These are phyloP conservation scores for Perkinsus olseni DNA, from an alignment of 169 alveolate genomes.

Conservation along the genomic window DNA sequence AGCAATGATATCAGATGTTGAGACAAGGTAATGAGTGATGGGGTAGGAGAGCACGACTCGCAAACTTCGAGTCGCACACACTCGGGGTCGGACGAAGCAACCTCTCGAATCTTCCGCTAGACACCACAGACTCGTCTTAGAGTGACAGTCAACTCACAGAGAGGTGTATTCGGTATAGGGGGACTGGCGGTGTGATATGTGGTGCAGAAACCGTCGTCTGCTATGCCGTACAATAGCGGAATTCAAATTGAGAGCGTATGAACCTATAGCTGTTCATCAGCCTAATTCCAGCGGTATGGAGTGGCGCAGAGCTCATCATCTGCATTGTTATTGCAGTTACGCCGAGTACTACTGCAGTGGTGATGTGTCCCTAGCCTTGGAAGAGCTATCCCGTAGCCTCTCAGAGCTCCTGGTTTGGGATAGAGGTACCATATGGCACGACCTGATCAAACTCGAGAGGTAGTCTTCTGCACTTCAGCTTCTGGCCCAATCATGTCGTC, in stretches of 20 bases:
- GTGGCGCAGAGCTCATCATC: background rate
- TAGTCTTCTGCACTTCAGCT: background rate
- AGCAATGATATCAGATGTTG: background rate
- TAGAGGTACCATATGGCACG: background rate
- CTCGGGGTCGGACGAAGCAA: too few species aligned
- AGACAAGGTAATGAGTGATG: background rate
- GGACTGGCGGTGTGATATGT: too few species aligned
- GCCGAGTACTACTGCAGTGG: background rate
- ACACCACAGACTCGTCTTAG: too few species aligned
- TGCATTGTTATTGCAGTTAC: background rate
- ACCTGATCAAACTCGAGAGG: background rate
- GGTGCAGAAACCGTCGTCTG: too few species aligned
- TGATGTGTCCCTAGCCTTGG: background rate
- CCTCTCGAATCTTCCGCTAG: too few species aligned
- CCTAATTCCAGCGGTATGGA: background rate
- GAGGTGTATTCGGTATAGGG: too few species aligned
- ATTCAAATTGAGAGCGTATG: too few species aligned
- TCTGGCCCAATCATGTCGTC: background rate
- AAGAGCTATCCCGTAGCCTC: background rate
- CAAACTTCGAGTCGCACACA: too few species aligned
- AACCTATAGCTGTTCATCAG: too few species aligned
- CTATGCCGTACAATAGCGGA: too few species aligned
- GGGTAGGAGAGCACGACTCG: background rate
- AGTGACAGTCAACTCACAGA: too few species aligned
- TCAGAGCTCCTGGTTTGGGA: background rate